phyloP scores from a whole-genome alignment of 2,329 filamentous ascomycete genomes.

The Fusarium sp. region DNA sequence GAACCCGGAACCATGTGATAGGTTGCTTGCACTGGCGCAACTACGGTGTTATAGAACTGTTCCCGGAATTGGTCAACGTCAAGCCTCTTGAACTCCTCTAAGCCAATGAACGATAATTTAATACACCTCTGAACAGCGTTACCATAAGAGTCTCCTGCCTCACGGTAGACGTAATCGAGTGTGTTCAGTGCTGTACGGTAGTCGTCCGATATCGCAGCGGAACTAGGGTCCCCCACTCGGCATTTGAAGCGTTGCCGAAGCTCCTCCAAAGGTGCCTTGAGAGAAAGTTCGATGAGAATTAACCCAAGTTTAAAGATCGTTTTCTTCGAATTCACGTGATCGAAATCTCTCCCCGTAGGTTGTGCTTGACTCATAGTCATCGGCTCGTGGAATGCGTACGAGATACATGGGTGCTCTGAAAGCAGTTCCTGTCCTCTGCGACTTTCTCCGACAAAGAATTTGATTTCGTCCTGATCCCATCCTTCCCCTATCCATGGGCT shows the following conservation, averaged over 20 bases:
- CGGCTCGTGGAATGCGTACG: background rate
- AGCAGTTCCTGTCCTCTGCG: background rate
- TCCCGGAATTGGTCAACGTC: background rate
- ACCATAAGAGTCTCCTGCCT: background rate
- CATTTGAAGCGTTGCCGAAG: no score
- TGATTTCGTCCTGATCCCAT: background rate
- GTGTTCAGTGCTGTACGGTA: background rate
- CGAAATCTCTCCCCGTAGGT: background rate
- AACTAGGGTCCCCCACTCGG: background rate
- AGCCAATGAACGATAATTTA: background rate
- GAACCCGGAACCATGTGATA: background rate
- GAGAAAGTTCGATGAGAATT: background rate
- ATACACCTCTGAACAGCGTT: background rate
- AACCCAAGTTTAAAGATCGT: background rate
- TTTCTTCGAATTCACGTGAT: background rate
- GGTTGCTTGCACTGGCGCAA: background rate
- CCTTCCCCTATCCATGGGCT: background rate
- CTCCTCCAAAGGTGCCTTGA: background rate
- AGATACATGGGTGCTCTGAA: background rate
- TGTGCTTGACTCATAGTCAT: fast-evolving
- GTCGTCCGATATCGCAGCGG: background rate
- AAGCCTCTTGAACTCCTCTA: background rate
- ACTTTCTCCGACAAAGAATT: background rate
- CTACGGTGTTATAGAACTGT: background rate
- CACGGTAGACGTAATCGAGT: background rate